Percentiles rank a stretch among this genome's conserved stretches.
Conservation (phyloP, 108 stramenopile genomes). For the Cyclotella distinguenda region DNA sequence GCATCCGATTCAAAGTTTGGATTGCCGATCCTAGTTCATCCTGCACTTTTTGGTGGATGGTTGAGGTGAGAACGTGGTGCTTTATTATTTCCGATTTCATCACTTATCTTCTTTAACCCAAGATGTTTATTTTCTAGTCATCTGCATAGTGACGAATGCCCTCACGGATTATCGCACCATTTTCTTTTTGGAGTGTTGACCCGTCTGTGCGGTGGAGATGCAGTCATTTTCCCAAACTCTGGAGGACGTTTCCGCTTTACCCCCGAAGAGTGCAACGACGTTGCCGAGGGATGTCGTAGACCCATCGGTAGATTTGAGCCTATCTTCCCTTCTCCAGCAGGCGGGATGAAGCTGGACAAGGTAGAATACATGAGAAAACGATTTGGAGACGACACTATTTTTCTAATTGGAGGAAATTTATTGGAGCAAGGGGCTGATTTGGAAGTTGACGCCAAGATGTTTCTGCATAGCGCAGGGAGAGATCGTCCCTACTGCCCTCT, state of each 20-base stretch:
- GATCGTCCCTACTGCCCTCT: conserved; percentile 7
- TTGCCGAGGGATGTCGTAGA: conserved; percentile 27
- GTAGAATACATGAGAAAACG: conserved; percentile 22
- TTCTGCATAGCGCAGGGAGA: conserved; percentile 16
- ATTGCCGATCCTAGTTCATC: conserved; percentile 29
- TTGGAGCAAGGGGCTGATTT: conserved; percentile 32
- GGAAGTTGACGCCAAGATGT: conserved; percentile 21
- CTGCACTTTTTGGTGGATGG: conserved; percentile 36
- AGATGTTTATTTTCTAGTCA: too few species aligned
- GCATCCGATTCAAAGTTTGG: conserved; percentile 19
- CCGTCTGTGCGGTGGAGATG: conserved; percentile 28
- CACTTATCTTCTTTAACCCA: too few species aligned
- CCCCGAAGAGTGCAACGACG: conserved; percentile 10
- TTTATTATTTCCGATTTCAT: neutral
- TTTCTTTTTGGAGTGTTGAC: conserved; percentile 27
- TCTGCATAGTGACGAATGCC: conserved; percentile 12
- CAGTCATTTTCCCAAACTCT: conserved; percentile 24
- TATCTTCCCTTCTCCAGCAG: conserved; percentile 20
- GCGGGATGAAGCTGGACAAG: conserved; percentile 30
- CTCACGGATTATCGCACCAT: conserved; percentile 30
- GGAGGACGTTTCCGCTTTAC: conserved; percentile 27
- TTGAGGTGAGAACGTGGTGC: conserved; percentile 9
- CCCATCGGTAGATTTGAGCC: conserved; percentile 29
- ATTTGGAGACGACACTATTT: conserved; percentile 30
- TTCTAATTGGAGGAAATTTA: conserved; percentile 27